Percentiles rank a stretch among this genome's conserved stretches.
These are phyloP conservation scores for Camelina neglecta DNA, from an alignment of 345 rosid species.

Conservation along the genomic window DNA sequence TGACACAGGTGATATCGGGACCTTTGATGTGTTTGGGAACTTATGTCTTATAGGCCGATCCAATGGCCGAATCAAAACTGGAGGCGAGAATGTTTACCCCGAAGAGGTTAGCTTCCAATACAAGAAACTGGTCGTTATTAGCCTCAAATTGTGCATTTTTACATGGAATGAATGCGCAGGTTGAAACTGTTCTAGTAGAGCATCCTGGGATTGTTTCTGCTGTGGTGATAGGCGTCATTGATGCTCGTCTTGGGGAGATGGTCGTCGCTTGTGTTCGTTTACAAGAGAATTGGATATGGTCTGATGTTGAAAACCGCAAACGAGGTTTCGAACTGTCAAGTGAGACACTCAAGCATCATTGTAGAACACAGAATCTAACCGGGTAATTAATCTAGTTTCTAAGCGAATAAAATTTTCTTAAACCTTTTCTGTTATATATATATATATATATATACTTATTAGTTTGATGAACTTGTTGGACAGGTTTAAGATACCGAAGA, in stretches of 20 bases:
- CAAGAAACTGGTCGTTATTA: slow-evolving; percentile 6
- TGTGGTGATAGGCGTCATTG: slow-evolving; percentile 67
- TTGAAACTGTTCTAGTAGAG: slow-evolving; percentile 59
- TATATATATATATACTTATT: not conserved
- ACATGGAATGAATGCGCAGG: slow-evolving; percentile 41
- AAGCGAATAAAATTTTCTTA: not conserved
- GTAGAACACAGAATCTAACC: slow-evolving; percentile 61
- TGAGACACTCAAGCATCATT: slow-evolving; percentile 54
- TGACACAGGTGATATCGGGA: slow-evolving; percentile 82
- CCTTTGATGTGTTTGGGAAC: slow-evolving; percentile 60
- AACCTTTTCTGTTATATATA: too few relatives aligned
- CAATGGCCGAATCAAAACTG: slow-evolving; percentile 77
- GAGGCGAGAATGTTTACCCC: slow-evolving; percentile 88
- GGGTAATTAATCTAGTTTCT: slow-evolving; percentile 44
- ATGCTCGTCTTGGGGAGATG: slow-evolving; percentile 68
- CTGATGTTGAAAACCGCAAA: slow-evolving; percentile 36
- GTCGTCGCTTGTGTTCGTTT: slow-evolving; percentile 72
- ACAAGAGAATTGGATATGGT: slow-evolving; percentile 71
- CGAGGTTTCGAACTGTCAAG: slow-evolving; percentile 49
- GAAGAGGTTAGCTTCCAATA: slow-evolving; percentile 67
- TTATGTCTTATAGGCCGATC: slow-evolving; percentile 84
- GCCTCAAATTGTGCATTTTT: slow-evolving; percentile 4
- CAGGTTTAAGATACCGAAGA: slow-evolving; percentile 86
- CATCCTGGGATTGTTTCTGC: slow-evolving; percentile 66
- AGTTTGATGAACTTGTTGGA: slow-evolving; percentile 26